Percentiles rank a stretch among this genome's conserved stretches.
Evolutionary conservation across 306 rosid genomes (phyloP).

Genomic region (Corylus avellana): DNA sequence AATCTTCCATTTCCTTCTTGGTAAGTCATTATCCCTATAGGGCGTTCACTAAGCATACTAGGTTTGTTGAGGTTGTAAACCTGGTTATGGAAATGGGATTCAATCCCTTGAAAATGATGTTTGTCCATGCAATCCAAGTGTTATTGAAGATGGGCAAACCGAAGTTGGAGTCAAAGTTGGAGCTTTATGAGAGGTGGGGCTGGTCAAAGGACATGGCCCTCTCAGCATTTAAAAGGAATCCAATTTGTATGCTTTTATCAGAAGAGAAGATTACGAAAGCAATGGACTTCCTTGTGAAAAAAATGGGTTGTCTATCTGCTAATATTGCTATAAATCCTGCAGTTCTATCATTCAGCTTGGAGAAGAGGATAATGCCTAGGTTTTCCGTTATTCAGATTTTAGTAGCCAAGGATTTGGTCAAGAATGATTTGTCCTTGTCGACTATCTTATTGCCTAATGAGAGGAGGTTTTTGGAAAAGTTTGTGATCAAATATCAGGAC

Average conservation of each 20-base stretch:
- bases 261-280: constrained; percentile 27
- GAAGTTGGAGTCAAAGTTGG: constrained; percentile 4
- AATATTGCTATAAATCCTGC: constrained; percentile 11
- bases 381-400: constrained; percentile 27
- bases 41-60: neutral
- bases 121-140: constrained; percentile 18
- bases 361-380: constrained; percentile 35
- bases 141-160: neutral
- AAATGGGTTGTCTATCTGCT: constrained; percentile 18
- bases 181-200: constrained; percentile 29
- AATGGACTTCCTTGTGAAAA: constrained; percentile 28
- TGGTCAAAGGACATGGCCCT: constrained; percentile 34
- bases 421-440: too few relatives aligned
- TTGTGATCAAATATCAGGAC: too few relatives aligned
- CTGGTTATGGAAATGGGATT: constrained; percentile 30
- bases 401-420: neutral
- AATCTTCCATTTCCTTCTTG: constrained; percentile 6
- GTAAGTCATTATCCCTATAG: neutral
- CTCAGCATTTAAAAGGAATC: constrained; percentile 18
- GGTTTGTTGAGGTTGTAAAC: constrained; percentile 3
- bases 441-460: too few relatives aligned
- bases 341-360: constrained; percentile 20
- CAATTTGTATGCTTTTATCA: constrained; percentile 19
- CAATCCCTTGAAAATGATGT: neutral
- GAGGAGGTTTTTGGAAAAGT: too few relatives aligned